Evolutionary conservation across 1,139 yeast species (phyloP).

Genomic region (Dujonia santamariae): DNA sequence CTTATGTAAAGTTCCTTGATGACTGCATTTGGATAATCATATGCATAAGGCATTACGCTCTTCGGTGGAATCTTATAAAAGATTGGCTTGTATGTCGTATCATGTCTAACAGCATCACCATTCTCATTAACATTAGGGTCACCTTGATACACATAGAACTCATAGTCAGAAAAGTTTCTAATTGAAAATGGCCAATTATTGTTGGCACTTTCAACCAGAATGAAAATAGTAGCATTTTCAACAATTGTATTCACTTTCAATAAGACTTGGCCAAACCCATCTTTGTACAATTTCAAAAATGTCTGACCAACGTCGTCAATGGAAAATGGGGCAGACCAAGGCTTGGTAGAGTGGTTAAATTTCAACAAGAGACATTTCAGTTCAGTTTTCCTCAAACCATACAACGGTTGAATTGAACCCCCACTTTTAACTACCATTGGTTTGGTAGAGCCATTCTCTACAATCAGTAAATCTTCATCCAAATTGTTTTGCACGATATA

Average conservation of each 20-base stretch:
- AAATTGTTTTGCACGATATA: conserved; percentile 69
- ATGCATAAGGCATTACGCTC: conserved; percentile 97
- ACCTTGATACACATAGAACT: conserved; percentile 80
- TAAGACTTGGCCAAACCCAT: conserved; percentile 62
- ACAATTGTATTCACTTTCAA: conserved; percentile 70
- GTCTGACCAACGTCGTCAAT: conserved; percentile 83
- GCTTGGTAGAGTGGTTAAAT: conserved; percentile 54
- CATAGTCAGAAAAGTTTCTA: conserved; percentile 81
- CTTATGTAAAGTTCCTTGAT: conserved; percentile 77
- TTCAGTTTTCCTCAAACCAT: conserved; percentile 49
- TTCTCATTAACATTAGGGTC: conserved; percentile 77
- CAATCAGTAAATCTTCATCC: conserved; percentile 52
- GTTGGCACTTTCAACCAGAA: conserved; percentile 70
- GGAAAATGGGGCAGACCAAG: conserved; percentile 88
- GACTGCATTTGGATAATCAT: conserved; percentile 93
- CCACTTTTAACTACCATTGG: conserved; percentile 40
- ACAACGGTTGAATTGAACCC: conserved; percentile 58
- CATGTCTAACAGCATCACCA: conserved; percentile 54
- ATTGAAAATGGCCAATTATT: conserved; percentile 91
- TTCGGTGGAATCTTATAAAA: conserved; percentile 79
- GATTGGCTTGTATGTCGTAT: conserved; percentile 63
- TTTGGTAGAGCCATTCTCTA: conserved; percentile 67
- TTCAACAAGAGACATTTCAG: conserved; percentile 58
- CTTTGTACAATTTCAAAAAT: conserved; percentile 65
- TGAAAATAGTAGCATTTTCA: conserved; percentile 78